Evolutionary conservation across 1,284 basidiomycete species (phyloP).

Genomic region (Sporisorium reilianum): DNA sequence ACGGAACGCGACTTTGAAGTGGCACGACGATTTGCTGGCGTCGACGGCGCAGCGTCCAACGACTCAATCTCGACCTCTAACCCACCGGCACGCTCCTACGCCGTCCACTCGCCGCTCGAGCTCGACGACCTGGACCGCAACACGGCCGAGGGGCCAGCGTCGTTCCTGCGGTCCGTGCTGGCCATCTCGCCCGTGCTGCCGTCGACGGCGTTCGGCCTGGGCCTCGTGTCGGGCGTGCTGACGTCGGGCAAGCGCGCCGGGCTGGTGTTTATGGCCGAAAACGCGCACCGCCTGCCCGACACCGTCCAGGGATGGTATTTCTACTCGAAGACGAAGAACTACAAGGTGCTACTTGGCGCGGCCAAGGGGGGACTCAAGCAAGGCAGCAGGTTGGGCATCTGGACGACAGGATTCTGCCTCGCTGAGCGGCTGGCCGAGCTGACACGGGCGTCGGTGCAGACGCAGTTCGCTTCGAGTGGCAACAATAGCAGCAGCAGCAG

Average conservation of each 20-base stretch:
- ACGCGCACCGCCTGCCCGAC: slow-evolving; percentile 65
- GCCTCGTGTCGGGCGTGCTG: slow-evolving; percentile 58
- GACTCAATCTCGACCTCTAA: slow-evolving; percentile 28
- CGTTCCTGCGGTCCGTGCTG: slow-evolving; percentile 12
- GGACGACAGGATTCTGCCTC: slow-evolving; percentile 58
- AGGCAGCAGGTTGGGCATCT: slow-evolving; percentile 51
- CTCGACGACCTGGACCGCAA: slow-evolving; percentile 14
- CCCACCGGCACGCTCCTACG: slow-evolving; percentile 17
- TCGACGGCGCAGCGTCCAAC: slow-evolving; percentile 7
- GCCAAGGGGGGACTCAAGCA: slow-evolving; percentile 54
- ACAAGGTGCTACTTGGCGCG: slow-evolving; percentile 62
- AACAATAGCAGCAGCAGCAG: too few relatives aligned
- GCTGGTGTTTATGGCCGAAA: slow-evolving; percentile 67
- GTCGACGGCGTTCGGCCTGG: slow-evolving; percentile 52
- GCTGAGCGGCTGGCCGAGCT: slow-evolving; percentile 46
- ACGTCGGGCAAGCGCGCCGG: slow-evolving; percentile 51
- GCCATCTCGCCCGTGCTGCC: slow-evolving; percentile 51
- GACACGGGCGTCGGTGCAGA: slow-evolving; percentile 12
- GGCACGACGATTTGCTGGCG: slow-evolving; percentile 23
- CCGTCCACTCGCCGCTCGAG: slow-evolving; percentile 30
- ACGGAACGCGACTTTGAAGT: slow-evolving; percentile 46
- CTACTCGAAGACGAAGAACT: slow-evolving; percentile 69
- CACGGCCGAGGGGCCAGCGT: slow-evolving; percentile 1
- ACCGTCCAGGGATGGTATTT: slow-evolving; percentile 70
- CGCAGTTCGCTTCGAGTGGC: slow-evolving; percentile 3